Evolutionary conservation across 2,329 filamentous ascomycete genomes (phyloP).

Genomic region (Penicillium glabrum): DNA sequence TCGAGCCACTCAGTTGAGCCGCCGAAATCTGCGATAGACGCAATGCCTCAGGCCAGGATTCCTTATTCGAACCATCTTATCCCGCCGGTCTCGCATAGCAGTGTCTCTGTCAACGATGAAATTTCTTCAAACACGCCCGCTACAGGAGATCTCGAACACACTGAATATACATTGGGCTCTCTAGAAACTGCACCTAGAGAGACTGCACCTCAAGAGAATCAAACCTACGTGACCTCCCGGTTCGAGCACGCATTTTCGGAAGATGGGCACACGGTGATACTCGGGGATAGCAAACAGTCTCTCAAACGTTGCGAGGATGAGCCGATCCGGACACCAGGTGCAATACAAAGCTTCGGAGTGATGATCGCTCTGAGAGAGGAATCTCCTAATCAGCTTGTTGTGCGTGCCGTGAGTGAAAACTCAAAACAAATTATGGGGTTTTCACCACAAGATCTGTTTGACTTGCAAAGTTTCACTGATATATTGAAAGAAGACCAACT

Average conservation of each 20-base stretch:
- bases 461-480: conserved; percentile 71
- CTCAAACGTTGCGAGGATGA: conserved; percentile 78
- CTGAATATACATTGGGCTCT: neutral
- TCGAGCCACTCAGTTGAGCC: neutral
- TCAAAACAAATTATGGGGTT: conserved; percentile 73
- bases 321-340: conserved; percentile 80
- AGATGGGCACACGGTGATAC: neutral
- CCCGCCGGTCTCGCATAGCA: neutral
- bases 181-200: neutral
- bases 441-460: conserved; percentile 73
- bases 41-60: neutral
- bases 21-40: neutral
- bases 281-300: neutral
- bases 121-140: neutral
- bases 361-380: conserved; percentile 69
- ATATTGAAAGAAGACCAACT: conserved; percentile 80
- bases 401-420: conserved; percentile 80
- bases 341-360: conserved; percentile 77
- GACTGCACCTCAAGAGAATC: neutral
- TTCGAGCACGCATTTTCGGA: neutral
- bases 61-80: neutral
- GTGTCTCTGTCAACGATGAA: neutral
- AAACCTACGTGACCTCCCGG: neutral
- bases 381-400: conserved; percentile 63
- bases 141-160: neutral